Base-by-base conservation (phyloP, 2,329 filamentous ascomycete genomes). In the Endothia cerciana region DNA sequence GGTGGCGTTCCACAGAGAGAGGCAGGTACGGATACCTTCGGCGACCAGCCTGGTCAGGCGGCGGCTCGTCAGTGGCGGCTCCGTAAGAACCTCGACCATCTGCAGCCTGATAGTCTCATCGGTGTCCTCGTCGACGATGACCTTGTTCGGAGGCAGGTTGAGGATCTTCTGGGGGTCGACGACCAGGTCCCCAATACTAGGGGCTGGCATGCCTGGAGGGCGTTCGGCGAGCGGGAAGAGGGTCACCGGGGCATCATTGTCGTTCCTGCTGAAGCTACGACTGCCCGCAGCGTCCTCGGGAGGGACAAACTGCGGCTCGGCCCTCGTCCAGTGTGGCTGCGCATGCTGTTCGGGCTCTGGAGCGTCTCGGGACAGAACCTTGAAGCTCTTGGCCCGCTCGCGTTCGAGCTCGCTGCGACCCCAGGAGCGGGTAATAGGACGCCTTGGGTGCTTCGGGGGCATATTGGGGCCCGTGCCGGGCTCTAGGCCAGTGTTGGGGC, bases 61-160 rank as follows among this genome's bases (percentile, higher is more conserved):
- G 1, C 22, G 30, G 7, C 40, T 43, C 19, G 59, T 65, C 28
- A 65, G 36, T 2, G 56, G 5, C 6, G 43, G 38, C 15, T 33
- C 25, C 6, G 53, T 30, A 1, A 53, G 15, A 22, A 55, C 64
- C 40, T 45, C 19, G 8, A 55, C 8, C 60, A 65, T 65, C n/a
- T 62, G 40, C 38, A 47, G 17, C 30, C 28, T 3, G 40, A 65
- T 57, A 3, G 6, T 58, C 25, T 2, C 28, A 40, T 65, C 64
- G 8, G 57, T 38, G 5, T 43, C 41, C 19, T 51, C 25, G 53
- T 33, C 62, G 2, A 60, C 51, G n/a, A 65, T 62, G 30, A 65
- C 36, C 2, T 25, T 58, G 41, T 33, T 17, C 1, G 11, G 2
- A 38, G 64, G 59, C 1, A 65, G 38, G 2, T 19, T 51, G 6